Evolutionary conservation across 768 basidiomycete species (phyloP).

Genomic region (Leccinum ochraceum): DNA sequence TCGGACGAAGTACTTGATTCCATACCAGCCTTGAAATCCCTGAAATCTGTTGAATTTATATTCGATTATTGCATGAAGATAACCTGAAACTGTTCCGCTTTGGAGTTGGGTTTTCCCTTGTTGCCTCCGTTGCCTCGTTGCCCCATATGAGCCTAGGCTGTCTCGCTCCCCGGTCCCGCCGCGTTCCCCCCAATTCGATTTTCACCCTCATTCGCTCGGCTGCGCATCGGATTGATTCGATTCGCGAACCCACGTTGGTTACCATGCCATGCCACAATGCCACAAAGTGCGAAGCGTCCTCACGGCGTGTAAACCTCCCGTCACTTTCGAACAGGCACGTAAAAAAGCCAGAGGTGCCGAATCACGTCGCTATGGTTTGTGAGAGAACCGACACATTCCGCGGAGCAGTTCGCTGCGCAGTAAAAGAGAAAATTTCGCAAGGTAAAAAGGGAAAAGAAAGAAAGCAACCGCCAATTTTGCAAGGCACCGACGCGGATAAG

Average conservation of each 20-base stretch:
- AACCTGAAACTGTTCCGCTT: neutral
- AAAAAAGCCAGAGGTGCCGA: conserved; percentile 1
- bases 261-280: conserved; percentile 6
- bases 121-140: neutral
- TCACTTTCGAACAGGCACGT: conserved; percentile 15
- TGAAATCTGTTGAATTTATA: neutral
- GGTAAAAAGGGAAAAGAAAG: neutral
- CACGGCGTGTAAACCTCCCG: conserved; percentile 6
- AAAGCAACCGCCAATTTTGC: conserved; percentile 3
- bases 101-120: neutral
- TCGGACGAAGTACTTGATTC: neutral
- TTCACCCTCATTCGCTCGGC: neutral
- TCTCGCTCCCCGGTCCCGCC: neutral
- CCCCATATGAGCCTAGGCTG: neutral
- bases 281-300: conserved; percentile 13
- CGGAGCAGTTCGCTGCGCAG: neutral
- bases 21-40: neutral
- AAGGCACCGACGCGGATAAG: conserved; percentile 26
- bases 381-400: conserved; percentile 8
- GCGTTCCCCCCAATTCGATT: neutral
- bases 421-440: neutral
- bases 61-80: neutral
- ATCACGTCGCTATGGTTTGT: conserved; percentile 11
- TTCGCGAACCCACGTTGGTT: conserved; percentile 3
- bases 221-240: neutral